Base-by-base conservation (phyloP, 805 yeast species). In the Kodamaea kakaduensis region DNA sequence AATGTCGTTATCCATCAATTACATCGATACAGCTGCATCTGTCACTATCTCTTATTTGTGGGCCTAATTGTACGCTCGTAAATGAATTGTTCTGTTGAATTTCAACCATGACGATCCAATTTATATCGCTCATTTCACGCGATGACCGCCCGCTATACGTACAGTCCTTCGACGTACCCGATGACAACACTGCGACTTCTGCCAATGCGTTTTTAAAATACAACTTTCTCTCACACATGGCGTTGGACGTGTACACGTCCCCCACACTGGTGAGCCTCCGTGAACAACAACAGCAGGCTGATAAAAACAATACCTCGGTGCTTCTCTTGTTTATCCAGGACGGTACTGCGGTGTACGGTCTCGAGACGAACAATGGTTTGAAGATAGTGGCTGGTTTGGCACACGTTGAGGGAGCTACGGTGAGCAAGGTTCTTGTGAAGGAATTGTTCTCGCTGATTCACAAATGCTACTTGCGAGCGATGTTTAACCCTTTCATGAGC, bases 181-280 rank as follows among this genome's bases (percentile, higher is more conserved):
- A 8, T 12, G 30, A 23, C 18, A 34, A 26, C 5, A 16, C 34
- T 5, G 17, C 40, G 9, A 34, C 45, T 13, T 50, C 57, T 24
- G 64, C 69, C 29, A 70, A 76, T 44, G 66, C 64, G 40, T 58
- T 74, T 36, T 58, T 81, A 19, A 77, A 80, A 46, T 80, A 77
- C 59, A 79, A 82, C 48, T 81, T 81, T 46, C 61, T 82, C 19
- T 73, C 85, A n/a, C 86, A 82, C 51, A 81, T 82, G 82, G 78
- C 87, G 4, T 59, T 82, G 16, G 89, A 82, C 53, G 71, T 80
- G 14, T 79, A 82, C 48, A 67, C 78, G 21, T 74, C 83, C 19
- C 76, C 78, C 0, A 42, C 67, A 8, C 56, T 71, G 21, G 59
- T 70, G 13, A 48, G 51, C 32, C 45, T 65, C 19, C 50, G 69